phyloP scores from a whole-genome alignment of 805 yeast species.

The Ogataea minuta region DNA sequence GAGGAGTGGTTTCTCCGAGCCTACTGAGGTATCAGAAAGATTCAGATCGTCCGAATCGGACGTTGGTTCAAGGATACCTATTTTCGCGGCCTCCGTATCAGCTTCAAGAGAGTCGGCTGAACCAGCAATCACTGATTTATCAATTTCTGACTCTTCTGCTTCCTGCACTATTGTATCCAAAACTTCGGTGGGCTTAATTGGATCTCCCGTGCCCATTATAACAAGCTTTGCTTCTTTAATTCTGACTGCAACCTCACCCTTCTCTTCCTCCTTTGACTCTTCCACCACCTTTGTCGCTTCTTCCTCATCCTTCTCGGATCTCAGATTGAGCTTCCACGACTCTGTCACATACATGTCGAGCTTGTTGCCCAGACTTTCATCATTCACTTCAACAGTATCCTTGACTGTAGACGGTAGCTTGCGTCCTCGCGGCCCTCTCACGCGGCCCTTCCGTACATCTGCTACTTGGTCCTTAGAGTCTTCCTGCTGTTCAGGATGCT shows the following conservation, averaged over 20 bases:
- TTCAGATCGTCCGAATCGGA: too few relatives aligned
- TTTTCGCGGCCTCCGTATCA: too few relatives aligned
- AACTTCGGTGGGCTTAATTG: too few relatives aligned
- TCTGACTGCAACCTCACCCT: background rate
- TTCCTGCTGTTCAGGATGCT: background rate
- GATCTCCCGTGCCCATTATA: too few relatives aligned
- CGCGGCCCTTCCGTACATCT: conserved; percentile 51
- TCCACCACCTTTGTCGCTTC: background rate
- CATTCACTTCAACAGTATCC: conserved; percentile 39
- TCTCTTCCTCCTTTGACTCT: background rate
- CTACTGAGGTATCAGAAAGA: too few relatives aligned
- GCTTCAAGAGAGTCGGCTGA: too few relatives aligned
- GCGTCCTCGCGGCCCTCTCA: conserved; percentile 73
- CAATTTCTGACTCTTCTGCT: too few relatives aligned
- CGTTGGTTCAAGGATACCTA: too few relatives aligned
- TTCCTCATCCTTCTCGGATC: background rate
- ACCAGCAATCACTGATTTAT: too few relatives aligned
- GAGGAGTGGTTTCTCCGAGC: too few relatives aligned
- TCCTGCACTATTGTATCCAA: too few relatives aligned
- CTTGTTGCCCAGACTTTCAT: conserved; percentile 31
- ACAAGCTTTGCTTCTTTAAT: too few relatives aligned
- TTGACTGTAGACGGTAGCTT: conserved; percentile 60
- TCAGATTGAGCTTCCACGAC: conserved; percentile 37
- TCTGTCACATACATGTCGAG: conserved; percentile 35
- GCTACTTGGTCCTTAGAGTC: conserved; percentile 16